Evolutionary conservation across 2,329 filamentous ascomycete genomes (phyloP), one percentile per base, ranked within the genome.

Genomic region (Colletotrichum truncatum): DNA sequence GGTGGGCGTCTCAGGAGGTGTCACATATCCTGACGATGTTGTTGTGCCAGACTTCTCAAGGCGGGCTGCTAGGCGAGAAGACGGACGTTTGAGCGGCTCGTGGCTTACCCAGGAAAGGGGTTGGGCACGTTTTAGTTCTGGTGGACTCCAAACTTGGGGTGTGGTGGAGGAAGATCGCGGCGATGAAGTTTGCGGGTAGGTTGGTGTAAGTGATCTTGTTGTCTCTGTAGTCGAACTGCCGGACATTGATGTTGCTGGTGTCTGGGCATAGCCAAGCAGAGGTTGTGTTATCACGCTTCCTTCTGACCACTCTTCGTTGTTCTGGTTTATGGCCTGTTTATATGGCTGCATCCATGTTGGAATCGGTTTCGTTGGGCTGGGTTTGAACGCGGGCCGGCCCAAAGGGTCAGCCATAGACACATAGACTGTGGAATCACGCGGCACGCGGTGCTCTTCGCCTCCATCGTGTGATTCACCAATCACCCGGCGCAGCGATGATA

Each of bases 391-490:
- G 4, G 77, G 74, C 9, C 78, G 73, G 12, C 81, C 78, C 10
- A 87, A 65, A 0, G 86, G 85, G 65, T 88, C 81, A 26, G 75
- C 74, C 4, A 85, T 79, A 32, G 83, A 81, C 6, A 87, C 79
- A 72, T 85, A 87, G 6, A 87, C 80, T 1, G 76, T 74, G 3
- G 77, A 76, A 3, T 67, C 36, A 10, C 39, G 36, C 16, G 52
- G 43, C 7, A 66, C 49, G 12, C 64, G 58, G 21, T 65, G 63
- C 6, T 46, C 41, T 1, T 58, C 58, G 3, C 64, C 48, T 2
- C 21, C 43, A 9, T 55, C 53, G 3, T 58, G 57, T 5, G 64
- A 38, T 6, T 51, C 45, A 12, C 63, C 48, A 28, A 38, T 32
- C 6, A 12, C 18, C 45, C 51, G 38, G 23, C 48, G 51, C 11